A percentile compares a stretch with the other conserved stretches of the same genome.
These are phyloP conservation scores for Xylariaceae sp. DNA, from an alignment of 2,329 filamentous ascomycete genomes.

Conservation along the genomic window DNA sequence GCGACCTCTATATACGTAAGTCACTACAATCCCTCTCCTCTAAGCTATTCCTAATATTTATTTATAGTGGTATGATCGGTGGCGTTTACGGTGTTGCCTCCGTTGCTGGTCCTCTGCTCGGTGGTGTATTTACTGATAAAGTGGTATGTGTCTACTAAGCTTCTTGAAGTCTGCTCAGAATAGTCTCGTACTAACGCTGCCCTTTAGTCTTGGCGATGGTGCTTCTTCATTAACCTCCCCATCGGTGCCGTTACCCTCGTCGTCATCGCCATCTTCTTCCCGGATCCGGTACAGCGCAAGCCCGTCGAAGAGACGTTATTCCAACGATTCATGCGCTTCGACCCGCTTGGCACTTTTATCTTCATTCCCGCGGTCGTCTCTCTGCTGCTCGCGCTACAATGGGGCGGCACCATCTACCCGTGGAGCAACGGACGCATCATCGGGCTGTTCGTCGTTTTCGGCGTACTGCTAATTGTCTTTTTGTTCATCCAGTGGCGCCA, in stretches of 20 bases:
- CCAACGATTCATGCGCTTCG: conserved; percentile 35
- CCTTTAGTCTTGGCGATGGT: conserved; percentile 29
- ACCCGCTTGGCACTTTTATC: conserved; percentile 36
- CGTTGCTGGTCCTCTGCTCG: conserved; percentile 40
- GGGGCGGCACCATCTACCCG: conserved; percentile 47
- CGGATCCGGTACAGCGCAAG: conserved; percentile 20
- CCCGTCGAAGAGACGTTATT: conserved; percentile 21
- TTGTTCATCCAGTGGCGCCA: conserved; percentile 44
- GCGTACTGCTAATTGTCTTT: conserved; percentile 43
- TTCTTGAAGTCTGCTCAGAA: too few species aligned
- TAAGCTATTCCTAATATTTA: not conserved
- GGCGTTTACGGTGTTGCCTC: conserved; percentile 49
- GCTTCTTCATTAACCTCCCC: conserved; percentile 32
- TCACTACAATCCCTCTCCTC: too few species aligned
- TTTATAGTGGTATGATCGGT: conserved; percentile 35
- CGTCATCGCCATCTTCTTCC: conserved; percentile 36
- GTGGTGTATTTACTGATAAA: conserved; percentile 42
- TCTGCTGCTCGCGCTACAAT: conserved; percentile 54
- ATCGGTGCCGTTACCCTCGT: conserved; percentile 24
- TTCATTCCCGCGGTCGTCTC: conserved; percentile 48
- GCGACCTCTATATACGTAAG: conserved; percentile 31
- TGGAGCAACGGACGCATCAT: conserved; percentile 50
- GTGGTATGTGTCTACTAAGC: conserved; percentile 33
- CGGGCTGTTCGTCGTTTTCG: conserved; percentile 51
- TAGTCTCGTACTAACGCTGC: not conserved